These are phyloP conservation scores for Phytophthora chlamydospora DNA, from an alignment of 352 stramenopile genomes.

Conservation along the genomic window DNA sequence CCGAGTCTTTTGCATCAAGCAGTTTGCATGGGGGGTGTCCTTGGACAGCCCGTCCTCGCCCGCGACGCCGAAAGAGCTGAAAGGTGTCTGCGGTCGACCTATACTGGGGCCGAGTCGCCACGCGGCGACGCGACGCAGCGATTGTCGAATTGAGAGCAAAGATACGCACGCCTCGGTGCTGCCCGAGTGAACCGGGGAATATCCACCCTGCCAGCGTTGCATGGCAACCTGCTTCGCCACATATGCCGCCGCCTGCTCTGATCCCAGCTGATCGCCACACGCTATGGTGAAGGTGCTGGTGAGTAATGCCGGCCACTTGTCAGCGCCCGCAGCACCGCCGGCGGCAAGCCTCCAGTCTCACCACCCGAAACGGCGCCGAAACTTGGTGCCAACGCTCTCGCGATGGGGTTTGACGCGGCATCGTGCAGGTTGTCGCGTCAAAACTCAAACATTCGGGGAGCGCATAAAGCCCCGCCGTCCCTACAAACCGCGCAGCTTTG, in stretches of 20 bases:
- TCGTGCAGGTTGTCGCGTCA: constrained; percentile 25
- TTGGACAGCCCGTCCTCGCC: constrained; percentile 10
- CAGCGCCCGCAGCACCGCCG: constrained; percentile 4
- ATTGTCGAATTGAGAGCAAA: constrained; percentile 39
- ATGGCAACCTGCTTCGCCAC: background rate
- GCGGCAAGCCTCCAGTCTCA: background rate
- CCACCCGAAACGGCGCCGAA: constrained; percentile 11
- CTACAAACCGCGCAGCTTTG: constrained; percentile 3
- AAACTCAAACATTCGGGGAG: constrained; percentile 27
- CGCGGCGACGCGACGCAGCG: constrained; percentile 24
- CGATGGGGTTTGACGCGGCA: constrained; percentile 15
- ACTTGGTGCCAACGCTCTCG: constrained; percentile 12
- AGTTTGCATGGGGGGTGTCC: background rate
- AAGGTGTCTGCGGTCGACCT: constrained; percentile 9
- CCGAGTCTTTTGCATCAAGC: background rate
- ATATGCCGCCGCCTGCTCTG: constrained; percentile 21
- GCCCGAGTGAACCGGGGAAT: constrained; percentile 15
- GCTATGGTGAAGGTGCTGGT: constrained; percentile 14
- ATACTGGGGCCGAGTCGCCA: constrained; percentile 20
- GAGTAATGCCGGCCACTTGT: constrained; percentile 24
- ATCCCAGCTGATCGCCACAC: constrained; percentile 22
- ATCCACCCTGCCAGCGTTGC: constrained; percentile 14
- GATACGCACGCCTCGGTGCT: constrained; percentile 19
- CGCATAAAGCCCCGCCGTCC: constrained; percentile 3
- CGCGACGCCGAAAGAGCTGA: too few relatives aligned